Base-by-base conservation (phyloP, 1,139 yeast genomes). In the Blastobotrys proliferans region DNA sequence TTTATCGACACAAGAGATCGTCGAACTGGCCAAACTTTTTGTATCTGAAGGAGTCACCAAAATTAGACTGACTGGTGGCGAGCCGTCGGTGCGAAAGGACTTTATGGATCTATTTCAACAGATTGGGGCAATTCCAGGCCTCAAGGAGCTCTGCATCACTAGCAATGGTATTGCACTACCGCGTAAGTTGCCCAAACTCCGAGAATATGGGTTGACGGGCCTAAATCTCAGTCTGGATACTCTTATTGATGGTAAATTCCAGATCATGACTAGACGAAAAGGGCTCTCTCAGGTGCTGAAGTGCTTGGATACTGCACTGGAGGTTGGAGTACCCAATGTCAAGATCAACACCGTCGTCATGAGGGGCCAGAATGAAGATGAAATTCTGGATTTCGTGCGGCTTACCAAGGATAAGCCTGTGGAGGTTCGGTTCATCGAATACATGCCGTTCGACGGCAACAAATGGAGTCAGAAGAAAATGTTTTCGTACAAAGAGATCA, bases 401-500 rank as follows among this genome's bases (percentile, higher is more conserved):
- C 45, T 74, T 40, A 64, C 75, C 3, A 53, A 56, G 38, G 57
- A 63, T 33, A 53, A 58, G 31, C 67, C 69, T 3, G 48, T 74
- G 3, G 77, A 74, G 47, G 69, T 74, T 25, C 61, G 79, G 39
- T 74, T 74, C 52, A 74, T 74, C 31, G 79, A 74, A 52, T 74
- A 73, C 55, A 74, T 74, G 79, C 79, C 79, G 3, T 74, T 74
- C 52, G 73, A 64, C 46, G 79, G 79, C 3, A 74, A 74, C 56
- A 69, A 68, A 47, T 74, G 78, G 77, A 61, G 67, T 18, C 50
- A 60, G 29, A 49, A 56, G 10, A 73, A 73, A 48, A 63, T 74
- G 66, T 63, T 72, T 37, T 52, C 70, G 11, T 73, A 64, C 51
- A 51, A 66, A 28, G 74, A 71, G 46, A 72, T 74, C 51, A 51